Evolutionary conservation across 2,329 filamentous ascomycete genomes (phyloP).

Genomic region (Aspergillus sp.): DNA sequence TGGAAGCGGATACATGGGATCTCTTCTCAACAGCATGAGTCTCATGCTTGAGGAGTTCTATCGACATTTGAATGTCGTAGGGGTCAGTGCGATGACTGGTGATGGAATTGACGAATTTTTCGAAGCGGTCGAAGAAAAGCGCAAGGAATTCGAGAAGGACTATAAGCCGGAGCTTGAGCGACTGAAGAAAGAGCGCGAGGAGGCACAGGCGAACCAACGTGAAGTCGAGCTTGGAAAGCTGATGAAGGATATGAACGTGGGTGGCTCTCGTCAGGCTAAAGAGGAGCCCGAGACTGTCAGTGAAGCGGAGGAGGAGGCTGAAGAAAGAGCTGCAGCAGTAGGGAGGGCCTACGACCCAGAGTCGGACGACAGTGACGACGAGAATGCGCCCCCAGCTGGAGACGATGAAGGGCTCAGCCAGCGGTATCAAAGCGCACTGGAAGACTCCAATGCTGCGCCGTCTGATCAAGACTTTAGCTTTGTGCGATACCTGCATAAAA

Average conservation of each 20-base stretch:
- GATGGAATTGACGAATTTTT: conserved; percentile 94
- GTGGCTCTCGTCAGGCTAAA: conserved; percentile 33
- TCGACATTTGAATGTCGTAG: conserved; percentile 86
- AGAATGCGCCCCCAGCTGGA: conserved; percentile 60
- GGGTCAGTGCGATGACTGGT: conserved; percentile 89
- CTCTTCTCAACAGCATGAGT: conserved; percentile 94
- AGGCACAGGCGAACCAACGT: conserved; percentile 67
- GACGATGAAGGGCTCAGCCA: conserved; percentile 68
- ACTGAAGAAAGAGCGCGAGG: conserved; percentile 71
- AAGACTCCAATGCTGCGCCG: conserved; percentile 46
- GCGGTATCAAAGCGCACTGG: conserved; percentile 74
- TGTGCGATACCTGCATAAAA: conserved; percentile 48
- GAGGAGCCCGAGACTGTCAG: conserved; percentile 45
- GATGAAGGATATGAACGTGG: conserved; percentile 86
- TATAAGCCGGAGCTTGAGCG: conserved; percentile 90
- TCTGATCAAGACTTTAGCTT: conserved; percentile 53
- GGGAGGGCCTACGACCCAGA: conserved; percentile 41
- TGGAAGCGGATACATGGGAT: conserved; percentile 94
- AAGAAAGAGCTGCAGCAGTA: conserved; percentile 25
- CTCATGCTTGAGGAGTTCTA: conserved; percentile 98
- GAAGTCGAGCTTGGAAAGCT: conserved; percentile 85
- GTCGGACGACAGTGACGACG: conserved; percentile 49
- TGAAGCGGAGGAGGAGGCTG: conserved; percentile 54
- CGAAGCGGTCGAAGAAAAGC: conserved; percentile 80
- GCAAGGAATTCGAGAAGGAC: conserved; percentile 81